Conservation (phyloP, 495 filamentous ascomycete species). For the Hyaloscypha bicolor region DNA sequence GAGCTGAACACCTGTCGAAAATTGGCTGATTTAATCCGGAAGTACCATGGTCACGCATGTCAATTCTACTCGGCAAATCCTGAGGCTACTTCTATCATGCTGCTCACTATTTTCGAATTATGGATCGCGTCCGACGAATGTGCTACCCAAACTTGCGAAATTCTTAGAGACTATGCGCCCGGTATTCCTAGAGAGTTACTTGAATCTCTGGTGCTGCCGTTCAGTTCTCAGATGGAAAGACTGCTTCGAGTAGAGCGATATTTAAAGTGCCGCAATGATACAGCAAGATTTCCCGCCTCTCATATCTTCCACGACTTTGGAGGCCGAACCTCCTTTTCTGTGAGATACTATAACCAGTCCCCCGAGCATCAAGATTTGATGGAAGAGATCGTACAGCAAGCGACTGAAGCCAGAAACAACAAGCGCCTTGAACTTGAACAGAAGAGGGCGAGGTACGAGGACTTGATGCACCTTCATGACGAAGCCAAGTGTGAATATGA, state of each 20-base stretch:
- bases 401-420: slow-evolving; percentile 30
- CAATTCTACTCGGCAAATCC: slow-evolving; percentile 45
- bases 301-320: slow-evolving; percentile 42
- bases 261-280: slow-evolving; percentile 36
- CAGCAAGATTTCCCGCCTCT: slow-evolving; percentile 23
- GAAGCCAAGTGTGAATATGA: background rate
- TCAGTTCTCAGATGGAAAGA: slow-evolving; percentile 50
- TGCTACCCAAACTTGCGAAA: slow-evolving; percentile 39
- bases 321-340: slow-evolving; percentile 47
- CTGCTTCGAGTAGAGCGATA: slow-evolving; percentile 53
- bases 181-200: slow-evolving; percentile 48
- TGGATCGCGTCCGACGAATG: slow-evolving; percentile 64
- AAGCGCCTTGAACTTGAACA: slow-evolving; percentile 45
- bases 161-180: slow-evolving; percentile 55
- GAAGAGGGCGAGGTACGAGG: background rate
- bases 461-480: background rate
- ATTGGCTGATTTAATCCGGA: slow-evolving; percentile 15
- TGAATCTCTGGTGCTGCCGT: slow-evolving; percentile 51
- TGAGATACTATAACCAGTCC: slow-evolving; percentile 55
- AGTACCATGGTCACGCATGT: slow-evolving; percentile 38
- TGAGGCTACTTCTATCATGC: slow-evolving; percentile 58
- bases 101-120: slow-evolving; percentile 61
- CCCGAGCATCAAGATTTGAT: slow-evolving; percentile 42
- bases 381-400: slow-evolving; percentile 42
- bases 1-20: slow-evolving; percentile 19